Evolutionary conservation across 1,139 yeast species (phyloP), one percentile per base, ranked within the genome.

Genomic region (Meyerozyma athensensis): DNA sequence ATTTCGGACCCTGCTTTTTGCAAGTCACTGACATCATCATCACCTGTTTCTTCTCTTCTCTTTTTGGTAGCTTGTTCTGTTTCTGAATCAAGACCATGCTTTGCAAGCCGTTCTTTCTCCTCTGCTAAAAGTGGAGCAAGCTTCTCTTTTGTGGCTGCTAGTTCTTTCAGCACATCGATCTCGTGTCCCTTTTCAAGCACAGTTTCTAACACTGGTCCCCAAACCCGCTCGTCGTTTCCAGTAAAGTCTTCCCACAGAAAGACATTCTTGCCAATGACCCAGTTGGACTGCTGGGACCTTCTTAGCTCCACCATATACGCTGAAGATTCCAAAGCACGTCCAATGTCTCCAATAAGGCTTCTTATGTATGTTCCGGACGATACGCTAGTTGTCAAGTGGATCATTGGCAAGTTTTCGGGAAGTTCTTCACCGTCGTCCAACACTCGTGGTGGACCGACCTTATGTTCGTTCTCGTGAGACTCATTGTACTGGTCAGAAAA

Each of bases 311-410:
- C 96, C 96, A 94, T 90, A 53, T 87, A 90, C 0, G 96, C 89
- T 13, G 89, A 79, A 0, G 90, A 78, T 13, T 82, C 82, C 54
- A 90, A 63, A 0, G 92, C 83, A 43, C 86, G 74, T 2, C 96
- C 97, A 36, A 86, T 72, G 53, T 94, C 98, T 59, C 95, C 87
- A 35, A 92, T 72, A 40, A 94, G 65, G 12, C 97, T 85, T 47
- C 98, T 74, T 36, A 94, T 90, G 52, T 94, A 94, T 0, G 98
- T 92, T 1, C 99, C 99, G 0, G 97, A 87, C 1, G 96, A 85
- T 1, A 92, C 98, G 34, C 78, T 76, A 9, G 95, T 77, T 9
- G 74, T 73, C 47, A 92, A 75, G 50, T 84, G 92, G 26, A 89
- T 51, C 40, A 83, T 49, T 1, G 96, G 96, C 26, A 69, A 57